These are phyloP conservation scores for Ampelocalamus luodianensis DNA, from an alignment of 176 grass and related monocot genomes.

Conservation along the genomic window DNA sequence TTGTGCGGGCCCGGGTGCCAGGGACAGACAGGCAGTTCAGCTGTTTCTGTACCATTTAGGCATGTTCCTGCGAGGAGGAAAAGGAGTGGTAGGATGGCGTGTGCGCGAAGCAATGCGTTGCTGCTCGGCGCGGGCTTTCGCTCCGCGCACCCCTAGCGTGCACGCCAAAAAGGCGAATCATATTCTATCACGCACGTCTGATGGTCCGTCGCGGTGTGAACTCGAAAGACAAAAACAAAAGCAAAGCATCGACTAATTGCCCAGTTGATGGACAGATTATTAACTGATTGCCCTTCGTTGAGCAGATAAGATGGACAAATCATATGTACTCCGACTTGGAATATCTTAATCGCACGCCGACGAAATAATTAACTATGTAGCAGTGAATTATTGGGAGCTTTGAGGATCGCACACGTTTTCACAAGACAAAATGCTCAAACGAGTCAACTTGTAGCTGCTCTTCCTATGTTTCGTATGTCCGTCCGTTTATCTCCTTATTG, in stretches of 20 bases:
- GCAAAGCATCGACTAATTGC: not conserved
- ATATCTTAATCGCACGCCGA: not conserved
- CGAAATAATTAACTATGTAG: not conserved
- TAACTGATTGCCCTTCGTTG: not conserved
- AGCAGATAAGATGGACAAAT: slow-evolving; percentile 29
- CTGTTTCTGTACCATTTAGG: no score
- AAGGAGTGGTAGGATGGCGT: slow-evolving; percentile 5
- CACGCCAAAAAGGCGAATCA: not conserved
- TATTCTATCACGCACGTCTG: not conserved
- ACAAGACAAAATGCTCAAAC: not conserved
- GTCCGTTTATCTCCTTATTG: not conserved
- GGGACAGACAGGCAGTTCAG: not conserved
- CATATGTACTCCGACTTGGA: not conserved
- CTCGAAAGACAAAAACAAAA: not conserved
- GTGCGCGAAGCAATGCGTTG: slow-evolving; percentile 41
- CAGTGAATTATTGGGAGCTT: not conserved
- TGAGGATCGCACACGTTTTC: not conserved
- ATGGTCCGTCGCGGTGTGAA: slow-evolving; percentile 35
- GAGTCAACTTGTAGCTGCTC: not conserved
- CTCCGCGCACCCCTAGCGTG: slow-evolving; percentile 32
- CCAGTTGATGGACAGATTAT: not conserved
- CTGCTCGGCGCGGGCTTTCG: slow-evolving; percentile 22
- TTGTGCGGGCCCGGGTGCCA: not conserved
- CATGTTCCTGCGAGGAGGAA: no score
- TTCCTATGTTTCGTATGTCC: not conserved